These are phyloP conservation scores for Phytophthora ohioensis DNA, from an alignment of 352 stramenopile genomes.

Conservation along the genomic window DNA sequence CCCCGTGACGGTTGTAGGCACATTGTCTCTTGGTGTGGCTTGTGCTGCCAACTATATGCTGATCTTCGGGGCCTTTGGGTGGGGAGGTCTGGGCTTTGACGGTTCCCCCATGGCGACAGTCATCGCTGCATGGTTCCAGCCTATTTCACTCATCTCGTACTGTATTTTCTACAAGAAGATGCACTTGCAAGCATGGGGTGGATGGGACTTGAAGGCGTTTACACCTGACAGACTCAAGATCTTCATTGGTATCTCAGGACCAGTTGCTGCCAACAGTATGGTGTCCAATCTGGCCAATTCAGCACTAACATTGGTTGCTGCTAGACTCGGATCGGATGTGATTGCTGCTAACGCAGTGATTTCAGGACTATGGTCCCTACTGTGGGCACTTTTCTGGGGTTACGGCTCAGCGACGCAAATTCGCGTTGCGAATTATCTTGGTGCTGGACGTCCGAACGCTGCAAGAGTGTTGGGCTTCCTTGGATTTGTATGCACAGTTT, in stretches of 20 bases:
- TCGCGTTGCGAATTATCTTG: conserved; percentile 79
- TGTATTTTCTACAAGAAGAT: conserved; percentile 80
- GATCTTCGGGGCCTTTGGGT: conserved; percentile 67
- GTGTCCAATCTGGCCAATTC: conserved; percentile 82
- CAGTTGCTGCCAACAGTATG: conserved; percentile 70
- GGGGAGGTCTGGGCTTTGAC: conserved; percentile 74
- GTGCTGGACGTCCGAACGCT: conserved; percentile 68
- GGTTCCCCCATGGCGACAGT: conserved; percentile 80
- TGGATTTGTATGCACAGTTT: conserved; percentile 67
- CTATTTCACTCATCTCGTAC: conserved; percentile 76
- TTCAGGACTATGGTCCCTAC: conserved; percentile 66
- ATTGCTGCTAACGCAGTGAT: conserved; percentile 84
- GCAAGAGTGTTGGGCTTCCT: conserved; percentile 64
- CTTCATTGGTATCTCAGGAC: conserved; percentile 73
- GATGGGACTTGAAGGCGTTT: conserved; percentile 70
- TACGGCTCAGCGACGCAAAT: conserved; percentile 84
- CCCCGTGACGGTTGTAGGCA: conserved; percentile 74
- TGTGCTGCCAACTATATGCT: conserved; percentile 71
- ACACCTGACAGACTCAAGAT: conserved; percentile 66
- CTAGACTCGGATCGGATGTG: conserved; percentile 74
- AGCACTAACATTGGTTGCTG: conserved; percentile 71
- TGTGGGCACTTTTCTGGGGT: conserved; percentile 85
- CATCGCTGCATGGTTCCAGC: conserved; percentile 85
- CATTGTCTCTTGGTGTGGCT: conserved; percentile 71
- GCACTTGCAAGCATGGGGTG: conserved; percentile 75